phyloP scores from a whole-genome alignment of 2,329 filamentous ascomycete genomes.

The Dothistroma septosporum region DNA sequence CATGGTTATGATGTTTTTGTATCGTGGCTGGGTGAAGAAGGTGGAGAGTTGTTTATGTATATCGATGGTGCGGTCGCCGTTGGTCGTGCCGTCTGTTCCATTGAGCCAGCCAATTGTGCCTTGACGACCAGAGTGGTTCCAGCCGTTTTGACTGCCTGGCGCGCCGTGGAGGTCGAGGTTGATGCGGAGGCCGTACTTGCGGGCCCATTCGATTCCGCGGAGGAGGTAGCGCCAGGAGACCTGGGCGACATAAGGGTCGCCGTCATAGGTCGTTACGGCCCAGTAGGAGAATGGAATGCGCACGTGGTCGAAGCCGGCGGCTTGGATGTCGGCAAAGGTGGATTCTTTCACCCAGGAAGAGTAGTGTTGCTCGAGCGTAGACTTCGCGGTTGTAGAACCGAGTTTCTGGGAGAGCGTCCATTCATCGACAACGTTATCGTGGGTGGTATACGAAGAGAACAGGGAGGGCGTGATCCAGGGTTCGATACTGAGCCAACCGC shows the following conservation, averaged over 20 bases:
- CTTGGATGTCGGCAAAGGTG: constrained; percentile 78
- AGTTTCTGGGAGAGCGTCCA: constrained; percentile 72
- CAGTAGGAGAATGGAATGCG: constrained; percentile 94
- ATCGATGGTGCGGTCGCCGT: constrained; percentile 77
- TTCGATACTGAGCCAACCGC: constrained; percentile 90
- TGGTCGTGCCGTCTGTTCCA: constrained; percentile 74
- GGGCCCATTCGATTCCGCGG: constrained; percentile 86
- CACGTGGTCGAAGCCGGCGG: constrained; percentile 92
- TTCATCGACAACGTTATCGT: constrained; percentile 75
- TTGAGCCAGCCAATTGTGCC: constrained; percentile 84
- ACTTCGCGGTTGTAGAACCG: constrained; percentile 59
- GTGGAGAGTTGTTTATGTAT: constrained; percentile 80
- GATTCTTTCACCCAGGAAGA: constrained; percentile 79
- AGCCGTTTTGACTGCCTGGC: constrained; percentile 92
- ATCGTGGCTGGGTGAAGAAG: constrained; percentile 91
- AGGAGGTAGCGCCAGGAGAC: constrained; percentile 92
- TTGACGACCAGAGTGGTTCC: constrained; percentile 89
- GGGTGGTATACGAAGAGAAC: constrained; percentile 63
- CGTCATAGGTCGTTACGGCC: constrained; percentile 80
- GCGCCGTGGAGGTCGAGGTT: constrained; percentile 92
- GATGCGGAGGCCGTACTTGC: constrained; percentile 84
- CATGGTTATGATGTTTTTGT: constrained; percentile 85
- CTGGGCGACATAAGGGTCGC: constrained; percentile 80
- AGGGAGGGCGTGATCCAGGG: constrained; percentile 94
- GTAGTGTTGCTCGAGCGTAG: constrained; percentile 84